Evolutionary conservation across 1,284 basidiomycete species (phyloP).

Genomic region (Paramarasmius palmivorus): DNA sequence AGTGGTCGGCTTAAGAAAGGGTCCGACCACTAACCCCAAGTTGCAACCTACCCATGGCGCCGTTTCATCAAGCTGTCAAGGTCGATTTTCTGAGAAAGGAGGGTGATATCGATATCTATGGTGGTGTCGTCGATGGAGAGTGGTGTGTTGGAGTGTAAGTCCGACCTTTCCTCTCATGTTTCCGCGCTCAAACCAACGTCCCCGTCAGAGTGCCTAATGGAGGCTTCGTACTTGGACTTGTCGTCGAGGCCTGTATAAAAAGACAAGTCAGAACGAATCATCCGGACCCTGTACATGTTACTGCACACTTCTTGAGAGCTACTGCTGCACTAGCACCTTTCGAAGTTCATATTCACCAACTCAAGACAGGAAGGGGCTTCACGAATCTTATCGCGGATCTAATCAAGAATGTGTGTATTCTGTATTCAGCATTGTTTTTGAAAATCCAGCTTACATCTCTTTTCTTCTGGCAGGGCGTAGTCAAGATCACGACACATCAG

Average conservation of each 20-base stretch:
- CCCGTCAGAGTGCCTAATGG: constrained; percentile 1
- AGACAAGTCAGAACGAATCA: constrained; percentile 40
- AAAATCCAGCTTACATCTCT: constrained; percentile 1
- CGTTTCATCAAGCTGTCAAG: too few species aligned
- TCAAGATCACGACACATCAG: constrained; percentile 49
- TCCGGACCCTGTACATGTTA: constrained; percentile 45
- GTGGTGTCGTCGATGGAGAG: constrained; percentile 41
- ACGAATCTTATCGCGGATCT: constrained; percentile 53
- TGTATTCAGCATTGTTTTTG: not conserved
- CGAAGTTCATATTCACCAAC: constrained; percentile 43
- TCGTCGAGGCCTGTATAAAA: constrained; percentile 53
- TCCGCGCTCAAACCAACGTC: not conserved
- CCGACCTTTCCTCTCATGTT: not conserved
- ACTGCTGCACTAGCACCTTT: constrained; percentile 35
- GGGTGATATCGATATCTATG: too few species aligned
- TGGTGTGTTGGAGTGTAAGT: constrained; percentile 48
- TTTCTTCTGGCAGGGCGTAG: constrained; percentile 36
- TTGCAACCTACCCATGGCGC: too few species aligned
- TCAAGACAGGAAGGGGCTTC: constrained; percentile 50
- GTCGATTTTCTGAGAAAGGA: too few species aligned
- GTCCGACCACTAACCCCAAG: too few species aligned
- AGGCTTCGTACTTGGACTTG: constrained; percentile 60
- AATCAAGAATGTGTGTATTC: constrained; percentile 47
- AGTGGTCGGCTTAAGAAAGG: too few species aligned
- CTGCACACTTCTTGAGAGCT: too few species aligned